A percentile compares a stretch with the other conserved stretches of the same genome.
Conservation (phyloP, 495 filamentous ascomycete species). For the Penicillium coprophilum region DNA sequence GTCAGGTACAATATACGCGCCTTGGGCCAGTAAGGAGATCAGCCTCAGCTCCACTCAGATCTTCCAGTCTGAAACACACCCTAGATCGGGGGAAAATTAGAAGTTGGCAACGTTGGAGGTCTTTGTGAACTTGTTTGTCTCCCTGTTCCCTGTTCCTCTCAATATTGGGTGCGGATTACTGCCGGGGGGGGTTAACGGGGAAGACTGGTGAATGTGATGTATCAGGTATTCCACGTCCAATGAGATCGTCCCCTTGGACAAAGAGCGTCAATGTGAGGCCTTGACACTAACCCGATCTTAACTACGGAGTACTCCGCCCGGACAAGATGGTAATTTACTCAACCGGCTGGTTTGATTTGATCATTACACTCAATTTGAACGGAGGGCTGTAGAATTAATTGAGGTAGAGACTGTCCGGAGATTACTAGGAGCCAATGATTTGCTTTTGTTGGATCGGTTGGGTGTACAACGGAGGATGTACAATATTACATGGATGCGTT, state of each 20-base stretch:
- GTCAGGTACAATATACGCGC: not conserved
- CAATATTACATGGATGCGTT: not conserved
- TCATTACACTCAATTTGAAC: too few relatives aligned
- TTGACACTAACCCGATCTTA: not conserved
- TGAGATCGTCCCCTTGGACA: constrained; percentile 6
- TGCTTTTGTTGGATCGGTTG: not conserved
- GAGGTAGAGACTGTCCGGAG: not conserved
- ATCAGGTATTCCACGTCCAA: not conserved
- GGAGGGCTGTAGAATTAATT: too few relatives aligned
- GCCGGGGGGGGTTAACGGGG: not conserved
- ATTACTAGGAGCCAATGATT: constrained; percentile 14
- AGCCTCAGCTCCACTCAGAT: constrained; percentile 3
- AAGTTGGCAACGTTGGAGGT: not conserved
- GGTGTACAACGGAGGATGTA: too few relatives aligned
- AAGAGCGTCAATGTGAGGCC: not conserved
- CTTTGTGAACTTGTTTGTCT: too few relatives aligned
- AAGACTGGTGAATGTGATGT: constrained; percentile 1
- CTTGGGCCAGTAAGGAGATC: constrained; percentile 2
- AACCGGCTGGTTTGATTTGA: too few relatives aligned
- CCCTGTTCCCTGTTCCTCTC: not conserved
- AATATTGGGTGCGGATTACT: not conserved
- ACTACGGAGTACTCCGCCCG: too few relatives aligned
- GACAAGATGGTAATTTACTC: too few relatives aligned
- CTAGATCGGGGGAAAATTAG: not conserved
- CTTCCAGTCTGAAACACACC: not conserved